Evolutionary conservation across 257 asterid genomes (phyloP), one percentile per base, ranked within the genome.

Genomic region (Nicotiana tabacum): DNA sequence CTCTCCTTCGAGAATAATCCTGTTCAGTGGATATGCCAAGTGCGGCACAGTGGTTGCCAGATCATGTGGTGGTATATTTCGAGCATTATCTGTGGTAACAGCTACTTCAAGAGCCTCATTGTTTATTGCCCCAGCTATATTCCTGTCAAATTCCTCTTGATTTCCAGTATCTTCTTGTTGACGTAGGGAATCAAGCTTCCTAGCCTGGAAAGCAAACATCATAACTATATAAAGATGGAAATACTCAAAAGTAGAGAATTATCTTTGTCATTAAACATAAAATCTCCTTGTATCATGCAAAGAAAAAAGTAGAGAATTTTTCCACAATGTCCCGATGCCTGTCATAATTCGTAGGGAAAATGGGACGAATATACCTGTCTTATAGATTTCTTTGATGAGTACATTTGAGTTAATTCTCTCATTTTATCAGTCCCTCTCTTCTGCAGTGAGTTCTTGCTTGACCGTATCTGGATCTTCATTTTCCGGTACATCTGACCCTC

Each of bases 1-100:
- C 84, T 96, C 99, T 77, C 98, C 97, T 39, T 84, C 86, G n/a
- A 88, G 85, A 85, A 96, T 96, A 39, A 96, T 96, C 86, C 81
- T 87, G 81, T 96, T 89, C 7, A 96, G 90, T 21, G 99, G 98
- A 89, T 94, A 96, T 15, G 97, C 98, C 80, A 80, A 82, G 61
- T 92, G 88, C 16, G 91, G 88, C 37, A 85, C 74, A 43, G 90
- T 84, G 82, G 99, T 98, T 4, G 83, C 91, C 85, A 92, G 21
- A 89, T 93, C 85, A 88, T 92, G 81, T 11, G 95, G 97, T 35
- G 99, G 99, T 83, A 89, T 83, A 83, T 91, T 90, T 7, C 87
- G 91, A 61, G 85, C 89, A 84, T 80, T 70, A 55, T 7, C 79
- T 53, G 86, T 43, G 39, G 90, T 58, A 12, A 84, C 83, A 43